phyloP scores from a whole-genome alignment of 306 rosid genomes.

The Chamaecrista fasciculata region DNA sequence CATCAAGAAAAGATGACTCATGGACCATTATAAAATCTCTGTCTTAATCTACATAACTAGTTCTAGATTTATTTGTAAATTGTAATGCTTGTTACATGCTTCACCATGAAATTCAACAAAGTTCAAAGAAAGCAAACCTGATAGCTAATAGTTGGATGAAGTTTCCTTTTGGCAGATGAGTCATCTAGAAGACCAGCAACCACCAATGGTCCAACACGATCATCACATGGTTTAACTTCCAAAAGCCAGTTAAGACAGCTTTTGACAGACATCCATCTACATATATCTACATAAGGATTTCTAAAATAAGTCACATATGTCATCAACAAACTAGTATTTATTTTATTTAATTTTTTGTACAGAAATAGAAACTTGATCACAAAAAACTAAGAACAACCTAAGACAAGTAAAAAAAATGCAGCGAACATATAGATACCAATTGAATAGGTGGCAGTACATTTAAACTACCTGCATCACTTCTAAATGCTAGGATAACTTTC shows the following conservation, averaged over 20 bases:
- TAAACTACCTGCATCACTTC: conserved; percentile 1
- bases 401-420: background rate
- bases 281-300: conserved; percentile 42
- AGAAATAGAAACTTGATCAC: background rate
- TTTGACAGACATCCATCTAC: conserved; percentile 64
- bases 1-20: background rate
- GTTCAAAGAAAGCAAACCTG: conserved; percentile 53
- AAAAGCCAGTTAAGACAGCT: conserved; percentile 66
- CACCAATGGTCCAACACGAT: conserved; percentile 66
- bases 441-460: conserved; percentile 10
- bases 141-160: conserved; percentile 39
- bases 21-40: conserved; percentile 15
- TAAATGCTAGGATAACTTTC: background rate
- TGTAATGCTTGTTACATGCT: conserved; percentile 20
- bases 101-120: conserved; percentile 21
- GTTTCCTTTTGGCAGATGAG: conserved; percentile 41
- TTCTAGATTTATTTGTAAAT: conserved; percentile 17
- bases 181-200: conserved; percentile 62
- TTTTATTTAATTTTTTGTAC: too few species aligned
- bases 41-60: background rate
- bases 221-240: conserved; percentile 54
- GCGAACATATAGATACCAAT: background rate
- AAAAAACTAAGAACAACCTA: background rate
- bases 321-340: background rate
- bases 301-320: conserved; percentile 5